Evolutionary conservation across 2,329 filamentous ascomycete species (phyloP).

Genomic region (Saccharata proteae): DNA sequence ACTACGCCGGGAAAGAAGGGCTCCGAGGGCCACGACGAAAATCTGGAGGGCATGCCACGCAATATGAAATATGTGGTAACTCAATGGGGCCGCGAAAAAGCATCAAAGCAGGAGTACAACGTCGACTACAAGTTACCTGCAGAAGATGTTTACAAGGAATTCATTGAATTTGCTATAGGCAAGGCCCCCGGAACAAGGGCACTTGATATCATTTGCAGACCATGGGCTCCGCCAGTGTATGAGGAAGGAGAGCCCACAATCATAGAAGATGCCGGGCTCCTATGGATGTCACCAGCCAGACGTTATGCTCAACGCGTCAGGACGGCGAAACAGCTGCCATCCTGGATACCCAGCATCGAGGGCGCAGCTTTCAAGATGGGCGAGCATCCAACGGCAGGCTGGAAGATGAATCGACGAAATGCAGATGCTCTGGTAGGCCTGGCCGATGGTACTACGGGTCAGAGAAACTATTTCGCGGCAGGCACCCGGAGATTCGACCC

Average conservation of each 20-base stretch:
- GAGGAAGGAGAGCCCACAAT: slow-evolving; percentile 4
- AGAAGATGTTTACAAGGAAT: slow-evolving; percentile 23
- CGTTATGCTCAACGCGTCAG: no score
- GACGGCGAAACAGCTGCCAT: no score
- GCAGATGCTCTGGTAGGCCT: slow-evolving; percentile 25
- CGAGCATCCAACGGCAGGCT: slow-evolving; percentile 11
- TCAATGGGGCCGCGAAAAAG: no score
- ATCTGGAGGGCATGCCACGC: no score
- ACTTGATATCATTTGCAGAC: slow-evolving; percentile 28
- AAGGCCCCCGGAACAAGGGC: slow-evolving; percentile 14
- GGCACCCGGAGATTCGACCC: slow-evolving; percentile 13
- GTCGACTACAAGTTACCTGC: slow-evolving; percentile 23
- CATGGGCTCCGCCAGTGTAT: slow-evolving; percentile 21
- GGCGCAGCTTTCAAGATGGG: slow-evolving; percentile 16
- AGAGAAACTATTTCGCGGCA: slow-evolving; percentile 21
- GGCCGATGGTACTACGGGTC: slow-evolving; percentile 13
- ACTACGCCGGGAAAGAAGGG: slow-evolving; percentile 12
- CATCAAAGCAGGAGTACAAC: slow-evolving; percentile 11
- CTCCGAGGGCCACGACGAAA: no score
- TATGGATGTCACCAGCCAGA: no score
- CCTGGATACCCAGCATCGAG: slow-evolving; percentile 20
- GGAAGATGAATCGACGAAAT: slow-evolving; percentile 20
- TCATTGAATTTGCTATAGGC: slow-evolving; percentile 21
- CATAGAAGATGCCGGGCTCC: not conserved
- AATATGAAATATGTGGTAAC: no score